Evolutionary conservation across 1,284 basidiomycete genomes (phyloP).

Genomic region (Volvariella volvacea): DNA sequence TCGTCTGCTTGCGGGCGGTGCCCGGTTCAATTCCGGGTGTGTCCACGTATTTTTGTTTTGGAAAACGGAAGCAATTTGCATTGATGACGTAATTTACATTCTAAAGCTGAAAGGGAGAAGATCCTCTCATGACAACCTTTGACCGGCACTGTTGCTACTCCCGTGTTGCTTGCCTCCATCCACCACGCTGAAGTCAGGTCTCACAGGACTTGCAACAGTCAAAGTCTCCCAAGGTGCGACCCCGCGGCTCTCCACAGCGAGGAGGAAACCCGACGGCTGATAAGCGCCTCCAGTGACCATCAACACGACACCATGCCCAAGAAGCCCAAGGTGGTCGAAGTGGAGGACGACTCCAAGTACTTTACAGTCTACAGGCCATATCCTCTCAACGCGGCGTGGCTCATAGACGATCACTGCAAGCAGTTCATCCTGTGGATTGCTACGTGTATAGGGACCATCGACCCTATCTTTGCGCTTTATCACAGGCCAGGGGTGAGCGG

Average conservation of each 20-base stretch:
- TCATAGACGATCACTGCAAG: background rate
- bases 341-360: constrained; percentile 1
- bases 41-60: constrained; percentile 15
- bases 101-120: no score
- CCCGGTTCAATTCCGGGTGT: constrained; percentile 23
- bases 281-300: background rate
- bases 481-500: background rate
- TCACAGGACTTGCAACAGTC: no score
- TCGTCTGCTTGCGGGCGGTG: constrained; percentile 15
- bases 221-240: no score
- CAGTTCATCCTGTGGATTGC: background rate
- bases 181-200: no score
- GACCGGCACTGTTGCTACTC: no score
- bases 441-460: background rate
- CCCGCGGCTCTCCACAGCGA: no score
- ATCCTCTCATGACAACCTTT: no score
- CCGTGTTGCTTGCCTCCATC: no score
- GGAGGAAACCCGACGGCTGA: no score
- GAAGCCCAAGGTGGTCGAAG: background rate
- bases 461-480: background rate
- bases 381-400: background rate
- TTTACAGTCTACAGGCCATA: constrained; percentile 1
- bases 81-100: no score
- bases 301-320: background rate
- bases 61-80: no score